phyloP scores from a whole-genome alignment of 495 filamentous ascomycete species.

The Neurospora sp. region DNA sequence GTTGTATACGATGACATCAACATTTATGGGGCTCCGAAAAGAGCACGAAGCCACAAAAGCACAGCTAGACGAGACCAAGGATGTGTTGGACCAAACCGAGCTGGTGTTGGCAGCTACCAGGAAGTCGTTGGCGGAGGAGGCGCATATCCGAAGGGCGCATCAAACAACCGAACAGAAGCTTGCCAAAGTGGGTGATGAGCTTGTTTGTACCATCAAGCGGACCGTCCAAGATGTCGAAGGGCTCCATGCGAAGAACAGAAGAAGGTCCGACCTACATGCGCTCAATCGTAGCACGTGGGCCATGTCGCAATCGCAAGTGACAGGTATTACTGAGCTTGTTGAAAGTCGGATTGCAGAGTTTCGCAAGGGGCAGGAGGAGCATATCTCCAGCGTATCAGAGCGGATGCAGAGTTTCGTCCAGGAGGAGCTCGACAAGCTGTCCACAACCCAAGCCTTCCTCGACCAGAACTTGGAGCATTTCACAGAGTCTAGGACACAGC shows the following conservation, averaged over 20 bases:
- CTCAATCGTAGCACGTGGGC: slow-evolving; percentile 72
- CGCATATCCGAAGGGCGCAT: slow-evolving; percentile 68
- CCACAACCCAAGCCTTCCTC: slow-evolving; percentile 56
- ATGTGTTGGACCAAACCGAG: slow-evolving; percentile 78
- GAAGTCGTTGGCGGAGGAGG: slow-evolving; percentile 71
- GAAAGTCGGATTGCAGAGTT: slow-evolving; percentile 64
- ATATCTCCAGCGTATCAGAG: slow-evolving; percentile 54
- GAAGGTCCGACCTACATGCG: slow-evolving; percentile 71
- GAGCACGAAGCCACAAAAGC: slow-evolving; percentile 68
- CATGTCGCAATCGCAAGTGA: slow-evolving; percentile 62
- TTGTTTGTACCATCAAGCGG: slow-evolving; percentile 62
- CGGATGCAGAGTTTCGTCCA: slow-evolving; percentile 66
- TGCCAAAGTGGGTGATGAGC: slow-evolving; percentile 54
- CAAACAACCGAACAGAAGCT: slow-evolving; percentile 74
- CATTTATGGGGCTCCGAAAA: slow-evolving; percentile 74
- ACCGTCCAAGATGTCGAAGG: slow-evolving; percentile 73
- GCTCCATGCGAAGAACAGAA: slow-evolving; percentile 70
- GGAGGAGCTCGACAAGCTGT: slow-evolving; percentile 57
- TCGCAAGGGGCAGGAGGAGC: slow-evolving; percentile 53
- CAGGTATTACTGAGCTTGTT: slow-evolving; percentile 61
- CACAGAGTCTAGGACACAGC: slow-evolving; percentile 51
- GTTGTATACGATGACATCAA: slow-evolving; percentile 71
- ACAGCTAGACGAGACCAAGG: slow-evolving; percentile 66
- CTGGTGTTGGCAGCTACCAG: slow-evolving; percentile 64
- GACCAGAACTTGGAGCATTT: slow-evolving; percentile 56